These are phyloP conservation scores for Leccinellum albellum DNA, from an alignment of 768 basidiomycete species.

Conservation along the genomic window DNA sequence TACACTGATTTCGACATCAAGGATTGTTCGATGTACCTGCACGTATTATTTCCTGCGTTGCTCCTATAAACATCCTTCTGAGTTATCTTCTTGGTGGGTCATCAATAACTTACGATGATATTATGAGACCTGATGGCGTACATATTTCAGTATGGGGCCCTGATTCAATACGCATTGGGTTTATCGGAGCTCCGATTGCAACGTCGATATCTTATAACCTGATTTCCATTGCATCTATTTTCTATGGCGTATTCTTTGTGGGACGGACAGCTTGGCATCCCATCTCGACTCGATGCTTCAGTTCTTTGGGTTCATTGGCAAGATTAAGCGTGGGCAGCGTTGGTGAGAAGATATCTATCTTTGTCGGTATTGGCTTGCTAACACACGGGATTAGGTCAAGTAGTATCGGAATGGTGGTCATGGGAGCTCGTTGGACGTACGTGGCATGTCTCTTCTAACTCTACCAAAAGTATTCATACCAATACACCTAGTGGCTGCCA, in stretches of 20 bases:
- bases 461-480: neutral
- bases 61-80: constrained; percentile 80
- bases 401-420: constrained; percentile 93
- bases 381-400: constrained; percentile 47
- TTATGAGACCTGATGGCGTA: constrained; percentile 41
- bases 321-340: constrained; percentile 81
- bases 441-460: constrained; percentile 2
- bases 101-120: neutral
- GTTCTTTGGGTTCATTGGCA: constrained; percentile 61
- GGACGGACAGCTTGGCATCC: constrained; percentile 84
- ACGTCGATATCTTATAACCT: constrained; percentile 87
- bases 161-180: constrained; percentile 75
- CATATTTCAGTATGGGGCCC: constrained; percentile 83
- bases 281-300: constrained; percentile 59
- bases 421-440: constrained; percentile 77
- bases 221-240: constrained; percentile 55
- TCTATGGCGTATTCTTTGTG: constrained; percentile 62
- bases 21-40: constrained; percentile 85
- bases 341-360: constrained; percentile 36
- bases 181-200: constrained; percentile 88
- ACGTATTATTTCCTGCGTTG: constrained; percentile 72
- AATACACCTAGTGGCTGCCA: constrained; percentile 44
- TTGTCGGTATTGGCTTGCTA: neutral
- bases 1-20: constrained; percentile 17
- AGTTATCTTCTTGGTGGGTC: constrained; percentile 74